Evolutionary conservation across 2,329 filamentous ascomycete species (phyloP).

Genomic region (Hymenoscyphus linearis): DNA sequence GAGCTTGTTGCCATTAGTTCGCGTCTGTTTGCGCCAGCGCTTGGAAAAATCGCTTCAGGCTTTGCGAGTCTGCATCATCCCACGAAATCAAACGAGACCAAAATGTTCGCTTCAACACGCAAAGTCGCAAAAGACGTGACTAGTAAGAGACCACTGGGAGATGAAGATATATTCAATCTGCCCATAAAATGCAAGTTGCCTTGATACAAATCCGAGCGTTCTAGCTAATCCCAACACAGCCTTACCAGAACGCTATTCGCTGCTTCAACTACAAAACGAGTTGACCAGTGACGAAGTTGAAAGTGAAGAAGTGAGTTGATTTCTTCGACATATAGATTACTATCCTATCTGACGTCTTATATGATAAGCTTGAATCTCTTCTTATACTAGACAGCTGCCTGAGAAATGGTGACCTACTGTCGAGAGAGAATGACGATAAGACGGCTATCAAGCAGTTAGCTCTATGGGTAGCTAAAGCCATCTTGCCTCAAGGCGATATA

Average conservation of each 20-base stretch:
- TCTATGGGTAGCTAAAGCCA: constrained; percentile 21
- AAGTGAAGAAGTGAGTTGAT: constrained; percentile 3
- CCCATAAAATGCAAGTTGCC: constrained; percentile 9
- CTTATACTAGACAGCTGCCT: constrained; percentile 25
- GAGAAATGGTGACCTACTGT: constrained; percentile 8
- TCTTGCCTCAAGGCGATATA: constrained; percentile 22
- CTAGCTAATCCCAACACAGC: constrained; percentile 10
- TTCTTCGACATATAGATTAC: neutral
- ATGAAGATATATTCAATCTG: constrained; percentile 1
- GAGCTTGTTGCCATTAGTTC: neutral
- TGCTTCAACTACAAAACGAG: constrained; percentile 14
- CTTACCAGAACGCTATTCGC: constrained; percentile 20
- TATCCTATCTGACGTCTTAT: constrained; percentile 14
- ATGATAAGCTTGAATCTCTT: constrained; percentile 23
- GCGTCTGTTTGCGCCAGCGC: neutral
- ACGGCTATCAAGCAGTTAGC: constrained; percentile 16
- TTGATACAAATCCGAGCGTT: neutral
- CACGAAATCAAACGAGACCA: neutral
- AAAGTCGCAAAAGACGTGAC: constrained; percentile 12
- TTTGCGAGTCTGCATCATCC: neutral
- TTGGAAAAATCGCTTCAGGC: neutral
- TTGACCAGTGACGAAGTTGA: constrained; percentile 2
- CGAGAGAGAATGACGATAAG: constrained; percentile 11
- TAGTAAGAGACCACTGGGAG: neutral
- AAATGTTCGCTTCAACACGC: constrained; percentile 15